These are phyloP conservation scores for Dillenia turbinata DNA, from an alignment of 164 flowering plant species.

Conservation along the genomic window DNA sequence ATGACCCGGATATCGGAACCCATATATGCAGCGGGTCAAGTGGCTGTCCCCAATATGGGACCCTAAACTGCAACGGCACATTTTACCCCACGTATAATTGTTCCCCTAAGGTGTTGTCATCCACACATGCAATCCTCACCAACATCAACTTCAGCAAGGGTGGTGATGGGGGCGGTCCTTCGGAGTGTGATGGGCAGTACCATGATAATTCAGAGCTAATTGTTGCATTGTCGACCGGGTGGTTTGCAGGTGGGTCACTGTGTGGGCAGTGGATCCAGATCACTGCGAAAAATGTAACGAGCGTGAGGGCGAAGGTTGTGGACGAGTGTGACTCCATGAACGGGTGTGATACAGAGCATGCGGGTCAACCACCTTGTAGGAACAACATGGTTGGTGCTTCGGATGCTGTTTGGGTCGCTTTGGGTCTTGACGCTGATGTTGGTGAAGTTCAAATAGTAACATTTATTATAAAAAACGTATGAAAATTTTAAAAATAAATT, in stretches of 20 bases:
- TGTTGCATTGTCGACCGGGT: conserved; percentile 7
- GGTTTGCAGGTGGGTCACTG: neutral
- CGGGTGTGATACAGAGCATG: conserved; percentile 1
- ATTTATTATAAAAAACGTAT: no score
- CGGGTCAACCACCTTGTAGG: neutral
- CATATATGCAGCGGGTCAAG: conserved; percentile 7
- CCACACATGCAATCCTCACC: conserved; percentile 1
- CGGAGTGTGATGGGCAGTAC: conserved; percentile 3
- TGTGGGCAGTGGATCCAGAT: conserved; percentile 4
- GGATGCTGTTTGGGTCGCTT: neutral
- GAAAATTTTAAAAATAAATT: no score
- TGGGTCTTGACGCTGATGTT: neutral
- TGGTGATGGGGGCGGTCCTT: conserved; percentile 7
- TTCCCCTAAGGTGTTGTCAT: neutral
- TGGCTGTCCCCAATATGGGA: neutral
- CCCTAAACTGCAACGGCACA: neutral
- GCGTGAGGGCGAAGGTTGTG: conserved; percentile 7
- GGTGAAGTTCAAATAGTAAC: neutral
- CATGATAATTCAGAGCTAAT: neutral
- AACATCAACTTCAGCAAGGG: conserved; percentile 1
- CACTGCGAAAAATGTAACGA: conserved; percentile 1
- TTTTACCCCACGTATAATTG: neutral
- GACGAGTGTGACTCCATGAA: conserved; percentile 5
- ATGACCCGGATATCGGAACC: conserved; percentile 28
- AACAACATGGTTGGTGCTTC: neutral